These are phyloP conservation scores for Yamadazyma kanchanaburiensis DNA, from an alignment of 1,139 yeast species.

Conservation along the genomic window DNA sequence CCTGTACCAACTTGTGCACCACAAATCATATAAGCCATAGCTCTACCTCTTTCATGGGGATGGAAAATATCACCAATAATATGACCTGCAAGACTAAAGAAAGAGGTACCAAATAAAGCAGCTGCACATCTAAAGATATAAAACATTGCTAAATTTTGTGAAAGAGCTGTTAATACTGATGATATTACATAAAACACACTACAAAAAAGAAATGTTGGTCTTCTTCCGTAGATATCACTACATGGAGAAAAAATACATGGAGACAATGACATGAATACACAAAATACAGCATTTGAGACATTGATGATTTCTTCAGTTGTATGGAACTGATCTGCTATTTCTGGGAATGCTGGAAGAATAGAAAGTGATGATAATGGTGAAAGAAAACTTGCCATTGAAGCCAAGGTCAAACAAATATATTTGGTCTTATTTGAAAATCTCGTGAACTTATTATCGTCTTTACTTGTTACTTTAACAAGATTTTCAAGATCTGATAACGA, in stretches of 20 bases:
- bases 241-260: slow-evolving; percentile 49
- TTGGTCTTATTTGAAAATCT: slow-evolving; percentile 7
- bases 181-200: slow-evolving; percentile 27
- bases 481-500: too few relatives aligned
- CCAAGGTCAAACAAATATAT: slow-evolving; percentile 4
- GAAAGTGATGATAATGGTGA: slow-evolving; percentile 43
- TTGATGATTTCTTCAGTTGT: slow-evolving; percentile 47
- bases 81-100: slow-evolving; percentile 46
- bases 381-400: slow-evolving; percentile 26
- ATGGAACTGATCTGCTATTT: slow-evolving; percentile 38
- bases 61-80: slow-evolving; percentile 44
- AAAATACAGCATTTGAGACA: slow-evolving; percentile 47
- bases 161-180: slow-evolving; percentile 38
- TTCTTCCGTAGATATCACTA: slow-evolving; percentile 48
- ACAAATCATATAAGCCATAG: slow-evolving; percentile 39
- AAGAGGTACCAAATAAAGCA: slow-evolving; percentile 52
- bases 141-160: slow-evolving; percentile 50
- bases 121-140: slow-evolving; percentile 42
- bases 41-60: slow-evolving; percentile 45
- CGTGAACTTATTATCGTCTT: slow-evolving; percentile 1
- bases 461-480: background rate
- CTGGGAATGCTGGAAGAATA: slow-evolving; percentile 48
- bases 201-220: slow-evolving; percentile 37
- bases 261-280: slow-evolving; percentile 47
- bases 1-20: slow-evolving; percentile 51